Conservation (phyloP, 805 yeast species). For the Wickerhamomyces rabaulensis region DNA sequence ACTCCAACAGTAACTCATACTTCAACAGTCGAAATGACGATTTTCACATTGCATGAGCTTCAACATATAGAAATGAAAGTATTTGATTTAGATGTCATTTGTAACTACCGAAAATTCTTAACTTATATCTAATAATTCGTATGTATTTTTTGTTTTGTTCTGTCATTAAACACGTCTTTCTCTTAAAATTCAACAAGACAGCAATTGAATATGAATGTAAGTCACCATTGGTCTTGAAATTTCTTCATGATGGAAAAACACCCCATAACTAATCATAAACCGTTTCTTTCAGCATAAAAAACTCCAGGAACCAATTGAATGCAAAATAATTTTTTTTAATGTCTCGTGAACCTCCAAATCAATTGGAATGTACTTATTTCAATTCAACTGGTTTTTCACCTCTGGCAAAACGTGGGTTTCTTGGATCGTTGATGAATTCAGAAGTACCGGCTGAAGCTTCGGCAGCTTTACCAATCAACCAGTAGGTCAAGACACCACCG, state of each 20-base stretch:
- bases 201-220: background rate
- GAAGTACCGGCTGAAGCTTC: constrained; percentile 62
- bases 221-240: background rate
- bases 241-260: background rate
- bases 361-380: constrained; percentile 13
- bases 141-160: background rate
- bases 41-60: constrained; percentile 5
- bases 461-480: constrained; percentile 64
- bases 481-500: constrained; percentile 76
- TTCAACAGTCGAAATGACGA: constrained; percentile 10
- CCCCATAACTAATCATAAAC: background rate
- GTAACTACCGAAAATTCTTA: background rate
- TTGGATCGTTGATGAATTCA: constrained; percentile 90
- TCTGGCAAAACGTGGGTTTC: constrained; percentile 83
- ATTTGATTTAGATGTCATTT: background rate
- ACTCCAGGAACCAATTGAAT: background rate
- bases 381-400: constrained; percentile 45
- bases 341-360: background rate
- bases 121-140: background rate
- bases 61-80: constrained; percentile 2
- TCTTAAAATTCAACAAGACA: background rate
- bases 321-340: background rate
- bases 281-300: background rate
- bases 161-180: constrained; percentile 10
- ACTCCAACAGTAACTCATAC: constrained; percentile 1